Percentiles rank a stretch among this genome's conserved stretches.
Conservation (phyloP, 129 eudicot species). For the Smallanthus sonchifolius region DNA sequence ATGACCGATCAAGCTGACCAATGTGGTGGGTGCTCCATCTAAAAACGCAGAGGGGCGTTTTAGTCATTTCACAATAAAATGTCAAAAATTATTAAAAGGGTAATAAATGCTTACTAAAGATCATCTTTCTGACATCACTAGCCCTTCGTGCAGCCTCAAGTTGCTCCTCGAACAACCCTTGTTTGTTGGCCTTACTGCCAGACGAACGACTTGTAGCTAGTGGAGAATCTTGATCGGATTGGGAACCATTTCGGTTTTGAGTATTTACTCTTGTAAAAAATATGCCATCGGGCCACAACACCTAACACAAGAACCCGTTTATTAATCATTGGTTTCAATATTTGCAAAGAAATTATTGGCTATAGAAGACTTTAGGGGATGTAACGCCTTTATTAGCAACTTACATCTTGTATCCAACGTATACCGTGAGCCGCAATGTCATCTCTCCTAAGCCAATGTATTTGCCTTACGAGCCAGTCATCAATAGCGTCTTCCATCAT, state of each 20-base stretch:
- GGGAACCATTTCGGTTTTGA: constrained; percentile 33
- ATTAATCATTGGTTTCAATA: constrained; percentile 1
- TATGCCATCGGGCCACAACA: constrained; percentile 87
- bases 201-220: constrained; percentile 31
- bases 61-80: constrained; percentile 11
- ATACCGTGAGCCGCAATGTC: constrained; percentile 78
- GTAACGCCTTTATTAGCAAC: constrained; percentile 11
- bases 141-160: constrained; percentile 98
- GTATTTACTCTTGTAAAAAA: constrained; percentile 54
- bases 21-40: constrained; percentile 86
- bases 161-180: constrained; percentile 69
- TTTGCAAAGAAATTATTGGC: background rate
- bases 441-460: constrained; percentile 90
- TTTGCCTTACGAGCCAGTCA: constrained; percentile 94
- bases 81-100: background rate
- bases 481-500: constrained; percentile 99
- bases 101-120: constrained; percentile 53
- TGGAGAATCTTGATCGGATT: constrained; percentile 41
- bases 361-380: background rate
- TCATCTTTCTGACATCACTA: constrained; percentile 81
- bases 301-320: constrained; percentile 34
- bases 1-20: constrained; percentile 89
- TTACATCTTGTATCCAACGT: constrained; percentile 93
- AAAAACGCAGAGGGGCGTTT: constrained; percentile 12
- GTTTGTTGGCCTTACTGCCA: constrained; percentile 43